Evolutionary conservation across 768 basidiomycete genomes (phyloP).

Genomic region (Glaciozyma antarctica): DNA sequence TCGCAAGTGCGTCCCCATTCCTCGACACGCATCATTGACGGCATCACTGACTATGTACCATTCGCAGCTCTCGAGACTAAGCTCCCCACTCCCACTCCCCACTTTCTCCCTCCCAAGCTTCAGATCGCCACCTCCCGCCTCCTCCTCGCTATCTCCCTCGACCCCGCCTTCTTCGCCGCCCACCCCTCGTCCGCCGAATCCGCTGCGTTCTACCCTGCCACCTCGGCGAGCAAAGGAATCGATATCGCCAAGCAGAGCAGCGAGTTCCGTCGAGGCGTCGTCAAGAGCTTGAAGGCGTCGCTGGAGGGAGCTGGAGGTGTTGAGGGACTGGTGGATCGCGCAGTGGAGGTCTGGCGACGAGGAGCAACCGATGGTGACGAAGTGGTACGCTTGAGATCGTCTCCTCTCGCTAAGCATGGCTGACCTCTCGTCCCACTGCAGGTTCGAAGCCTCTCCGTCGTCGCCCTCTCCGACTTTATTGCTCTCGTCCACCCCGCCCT

Average conservation of each 20-base stretch:
- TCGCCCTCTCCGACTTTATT: not conserved
- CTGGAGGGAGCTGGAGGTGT: not conserved
- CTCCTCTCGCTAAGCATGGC: not conserved
- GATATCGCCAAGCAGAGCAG: slow-evolving; percentile 15
- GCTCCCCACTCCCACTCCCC: slow-evolving; percentile 12
- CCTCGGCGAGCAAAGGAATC: slow-evolving; percentile 6
- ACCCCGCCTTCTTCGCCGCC: slow-evolving; percentile 15
- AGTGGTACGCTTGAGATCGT: not conserved
- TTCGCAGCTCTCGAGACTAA: slow-evolving; percentile 21
- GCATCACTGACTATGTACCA: no score
- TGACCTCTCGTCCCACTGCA: not conserved
- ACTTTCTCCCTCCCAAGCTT: slow-evolving; percentile 21
- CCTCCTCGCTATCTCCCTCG: slow-evolving; percentile 26
- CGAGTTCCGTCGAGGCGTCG: slow-evolving; percentile 7
- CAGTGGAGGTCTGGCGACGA: slow-evolving; percentile 6
- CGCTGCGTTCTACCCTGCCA: slow-evolving; percentile 21
- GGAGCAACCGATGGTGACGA: slow-evolving; percentile 4
- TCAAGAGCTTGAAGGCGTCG: slow-evolving; percentile 6
- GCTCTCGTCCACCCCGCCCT: slow-evolving; percentile 9
- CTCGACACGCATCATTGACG: not conserved
- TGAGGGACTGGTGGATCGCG: slow-evolving; percentile 1
- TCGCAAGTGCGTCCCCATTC: slow-evolving; percentile 13
- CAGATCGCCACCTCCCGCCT: slow-evolving; percentile 28
- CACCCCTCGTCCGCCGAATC: slow-evolving; percentile 6
- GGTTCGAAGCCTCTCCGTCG: not conserved